phyloP scores from a whole-genome alignment of 805 yeast species.

The Monosporozyma aquatica region DNA sequence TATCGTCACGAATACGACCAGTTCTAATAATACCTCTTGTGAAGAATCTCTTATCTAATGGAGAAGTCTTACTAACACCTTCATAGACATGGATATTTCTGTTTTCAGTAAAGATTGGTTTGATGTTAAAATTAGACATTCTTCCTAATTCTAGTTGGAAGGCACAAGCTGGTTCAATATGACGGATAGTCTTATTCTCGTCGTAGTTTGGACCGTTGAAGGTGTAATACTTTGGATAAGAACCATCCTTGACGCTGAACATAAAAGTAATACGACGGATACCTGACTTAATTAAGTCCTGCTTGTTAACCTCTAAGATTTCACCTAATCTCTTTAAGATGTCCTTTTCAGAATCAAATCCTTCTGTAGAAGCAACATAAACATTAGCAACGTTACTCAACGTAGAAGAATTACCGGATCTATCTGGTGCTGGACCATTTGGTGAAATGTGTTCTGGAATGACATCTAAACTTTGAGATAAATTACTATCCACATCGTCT shows the following conservation, averaged over 20 bases:
- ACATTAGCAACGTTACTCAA: slow-evolving; percentile 78
- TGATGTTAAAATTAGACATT: slow-evolving; percentile 88
- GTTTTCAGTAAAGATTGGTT: slow-evolving; percentile 91
- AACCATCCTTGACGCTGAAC: slow-evolving; percentile 72
- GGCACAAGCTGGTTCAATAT: slow-evolving; percentile 96
- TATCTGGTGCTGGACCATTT: slow-evolving; percentile 42
- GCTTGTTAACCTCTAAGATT: slow-evolving; percentile 56
- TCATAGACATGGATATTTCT: slow-evolving; percentile 96
- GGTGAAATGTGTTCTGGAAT: slow-evolving; percentile 42
- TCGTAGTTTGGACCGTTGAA: slow-evolving; percentile 78
- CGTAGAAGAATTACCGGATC: slow-evolving; percentile 32
- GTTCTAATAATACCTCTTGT: slow-evolving; percentile 96
- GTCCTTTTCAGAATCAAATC: slow-evolving; percentile 61
- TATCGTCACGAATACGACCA: slow-evolving; percentile 87
- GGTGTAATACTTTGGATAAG: slow-evolving; percentile 92
- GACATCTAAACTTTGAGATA: slow-evolving; percentile 64
- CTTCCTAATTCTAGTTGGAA: slow-evolving; percentile 94
- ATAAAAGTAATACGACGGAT: slow-evolving; percentile 92
- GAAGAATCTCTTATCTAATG: slow-evolving; percentile 90
- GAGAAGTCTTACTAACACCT: slow-evolving; percentile 88
- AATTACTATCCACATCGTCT: slow-evolving; percentile 82
- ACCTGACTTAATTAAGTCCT: slow-evolving; percentile 59
- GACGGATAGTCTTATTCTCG: slow-evolving; percentile 92
- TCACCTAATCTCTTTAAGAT: slow-evolving; percentile 54
- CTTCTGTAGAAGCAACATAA: slow-evolving; percentile 64